Conservation (phyloP, 2,329 filamentous ascomycete species). For the Anisogramma anomala region DNA sequence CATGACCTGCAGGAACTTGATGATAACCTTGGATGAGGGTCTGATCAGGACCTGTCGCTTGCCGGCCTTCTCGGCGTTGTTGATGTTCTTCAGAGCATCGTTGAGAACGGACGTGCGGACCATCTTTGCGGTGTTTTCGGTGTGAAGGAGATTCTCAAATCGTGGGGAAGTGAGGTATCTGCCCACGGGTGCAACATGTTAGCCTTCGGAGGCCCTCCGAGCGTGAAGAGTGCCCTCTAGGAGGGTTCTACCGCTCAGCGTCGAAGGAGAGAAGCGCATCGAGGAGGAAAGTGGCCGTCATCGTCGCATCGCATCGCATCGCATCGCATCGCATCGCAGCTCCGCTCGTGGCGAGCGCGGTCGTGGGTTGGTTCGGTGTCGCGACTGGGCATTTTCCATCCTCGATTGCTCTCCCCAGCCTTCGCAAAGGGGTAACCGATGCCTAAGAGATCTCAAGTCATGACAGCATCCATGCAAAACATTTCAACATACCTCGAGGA, state of each 20-base stretch:
- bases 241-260: slow-evolving; percentile 62
- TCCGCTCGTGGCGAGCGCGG: not conserved
- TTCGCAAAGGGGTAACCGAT: slow-evolving; percentile 25
- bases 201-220: slow-evolving; percentile 50
- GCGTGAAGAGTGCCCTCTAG: slow-evolving; percentile 60
- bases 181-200: slow-evolving; percentile 37
- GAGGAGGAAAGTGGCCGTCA: slow-evolving; percentile 17
- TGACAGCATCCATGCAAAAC: slow-evolving; percentile 9
- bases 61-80: slow-evolving; percentile 99
- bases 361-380: not conserved
- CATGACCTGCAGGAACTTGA: slow-evolving; percentile 99
- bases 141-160: slow-evolving; percentile 66
- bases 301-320: not conserved
- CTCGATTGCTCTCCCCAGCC: slow-evolving; percentile 53
- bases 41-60: slow-evolving; percentile 99
- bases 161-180: slow-evolving; percentile 58
- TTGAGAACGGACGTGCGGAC: slow-evolving; percentile 98
- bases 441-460: slow-evolving; percentile 20
- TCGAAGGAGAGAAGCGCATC: slow-evolving; percentile 54
- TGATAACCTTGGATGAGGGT: slow-evolving; percentile 97
- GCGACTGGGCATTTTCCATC: slow-evolving; percentile 18
- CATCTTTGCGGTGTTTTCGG: slow-evolving; percentile 62
- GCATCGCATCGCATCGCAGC: slow-evolving; percentile 9
- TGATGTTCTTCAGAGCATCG: slow-evolving; percentile 98
- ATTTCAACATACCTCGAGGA: slow-evolving; percentile 21